Evolutionary conservation across 202 grass and related monocot genomes (phyloP).

Genomic region (Setaria viridis): DNA sequence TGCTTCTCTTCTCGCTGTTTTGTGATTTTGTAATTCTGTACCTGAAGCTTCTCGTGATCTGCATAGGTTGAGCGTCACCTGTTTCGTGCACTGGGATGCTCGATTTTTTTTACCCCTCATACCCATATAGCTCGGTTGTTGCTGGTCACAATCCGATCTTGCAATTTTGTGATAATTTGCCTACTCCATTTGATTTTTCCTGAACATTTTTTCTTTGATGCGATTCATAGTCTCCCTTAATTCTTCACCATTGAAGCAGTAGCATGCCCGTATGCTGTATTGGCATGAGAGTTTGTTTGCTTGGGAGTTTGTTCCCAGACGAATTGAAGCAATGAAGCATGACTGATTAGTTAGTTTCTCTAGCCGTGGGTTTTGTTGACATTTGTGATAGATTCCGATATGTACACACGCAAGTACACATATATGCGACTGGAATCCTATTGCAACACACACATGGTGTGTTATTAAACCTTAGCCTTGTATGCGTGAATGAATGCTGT

Average conservation of each 20-base stretch:
- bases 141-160: not conserved
- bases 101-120: not conserved
- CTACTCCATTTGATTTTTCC: not conserved
- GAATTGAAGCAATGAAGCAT: not conserved
- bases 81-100: not conserved
- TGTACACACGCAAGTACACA: not conserved
- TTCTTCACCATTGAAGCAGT: not conserved
- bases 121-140: not conserved
- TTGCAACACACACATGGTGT: not conserved
- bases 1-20: not conserved
- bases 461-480: not conserved
- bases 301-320: not conserved
- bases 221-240: not conserved
- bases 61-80: not conserved
- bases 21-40: not conserved
- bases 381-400: not conserved
- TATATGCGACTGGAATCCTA: not conserved
- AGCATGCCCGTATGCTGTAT: not conserved
- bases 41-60: constrained; percentile 12
- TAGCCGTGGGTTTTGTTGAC: not conserved
- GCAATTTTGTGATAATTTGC: not conserved
- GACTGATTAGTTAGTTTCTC: not conserved
- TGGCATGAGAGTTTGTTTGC: not conserved
- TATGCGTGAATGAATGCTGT: not conserved
- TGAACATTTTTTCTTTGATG: not conserved